Evolutionary conservation across 176 grass and related monocot species (phyloP).

Genomic region (Avena eriantha): DNA sequence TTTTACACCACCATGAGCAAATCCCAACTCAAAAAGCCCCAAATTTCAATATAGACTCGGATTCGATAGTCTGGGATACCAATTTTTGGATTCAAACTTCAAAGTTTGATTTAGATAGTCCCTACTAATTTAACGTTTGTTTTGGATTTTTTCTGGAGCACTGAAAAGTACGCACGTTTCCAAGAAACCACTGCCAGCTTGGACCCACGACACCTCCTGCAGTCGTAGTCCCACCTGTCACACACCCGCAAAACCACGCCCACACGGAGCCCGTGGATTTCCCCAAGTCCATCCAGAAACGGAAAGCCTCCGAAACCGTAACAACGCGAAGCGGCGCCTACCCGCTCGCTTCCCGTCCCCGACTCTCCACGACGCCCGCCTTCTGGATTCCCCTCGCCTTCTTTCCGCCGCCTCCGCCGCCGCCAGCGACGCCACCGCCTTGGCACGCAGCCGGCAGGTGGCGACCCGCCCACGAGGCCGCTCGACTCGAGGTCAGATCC

Average conservation of each 20-base stretch:
- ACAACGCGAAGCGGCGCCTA: slow-evolving; percentile 49
- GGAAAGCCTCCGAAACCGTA: slow-evolving; percentile 20
- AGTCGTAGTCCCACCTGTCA: not conserved
- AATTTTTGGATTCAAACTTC: no score
- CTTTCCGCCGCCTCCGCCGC: not conserved
- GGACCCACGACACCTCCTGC: not conserved
- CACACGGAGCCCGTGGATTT: slow-evolving; percentile 4
- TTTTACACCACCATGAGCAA: no score
- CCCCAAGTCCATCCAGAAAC: slow-evolving; percentile 10
- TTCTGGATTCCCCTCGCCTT: slow-evolving; percentile 13
- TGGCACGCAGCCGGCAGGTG: not conserved
- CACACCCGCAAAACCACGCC: slow-evolving; percentile 1
- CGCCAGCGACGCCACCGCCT: slow-evolving; percentile 22
- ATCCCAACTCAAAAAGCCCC: no score
- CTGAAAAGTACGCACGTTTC: no score
- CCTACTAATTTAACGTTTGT: no score
- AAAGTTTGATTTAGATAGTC: no score
- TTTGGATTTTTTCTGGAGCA: no score
- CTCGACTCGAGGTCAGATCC: slow-evolving; percentile 47
- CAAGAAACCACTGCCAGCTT: no score
- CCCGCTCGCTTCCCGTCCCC: slow-evolving; percentile 51
- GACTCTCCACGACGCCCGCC: slow-evolving; percentile 1
- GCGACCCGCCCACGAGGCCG: not conserved
- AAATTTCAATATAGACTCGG: no score
- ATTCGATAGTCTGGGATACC: no score